Conservation (phyloP, 768 basidiomycete species). For the Termitomyces sp. region DNA sequence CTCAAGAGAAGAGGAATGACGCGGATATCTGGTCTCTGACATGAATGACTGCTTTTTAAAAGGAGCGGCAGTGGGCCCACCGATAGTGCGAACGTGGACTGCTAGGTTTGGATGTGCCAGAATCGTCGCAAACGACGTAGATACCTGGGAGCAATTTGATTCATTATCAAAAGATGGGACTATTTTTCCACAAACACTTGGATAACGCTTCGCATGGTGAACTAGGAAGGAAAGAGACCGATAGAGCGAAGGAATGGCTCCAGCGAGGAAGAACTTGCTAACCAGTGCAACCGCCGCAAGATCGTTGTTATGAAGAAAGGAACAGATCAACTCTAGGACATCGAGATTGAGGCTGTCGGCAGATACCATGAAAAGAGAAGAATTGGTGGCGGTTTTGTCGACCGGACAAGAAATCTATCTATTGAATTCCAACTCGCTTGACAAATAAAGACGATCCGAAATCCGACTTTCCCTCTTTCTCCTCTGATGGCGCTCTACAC, state of each 20-base stretch:
- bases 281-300: slow-evolving; percentile 59
- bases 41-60: neutral
- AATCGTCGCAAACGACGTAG: slow-evolving; percentile 60
- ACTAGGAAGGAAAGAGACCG: slow-evolving; percentile 46
- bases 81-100: slow-evolving; percentile 54
- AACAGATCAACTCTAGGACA: slow-evolving; percentile 66
- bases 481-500: neutral
- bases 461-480: neutral
- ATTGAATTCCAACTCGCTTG: neutral
- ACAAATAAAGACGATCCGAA: neutral
- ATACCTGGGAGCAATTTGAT: slow-evolving; percentile 16
- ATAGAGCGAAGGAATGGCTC: slow-evolving; percentile 60
- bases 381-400: neutral
- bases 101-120: slow-evolving; percentile 45
- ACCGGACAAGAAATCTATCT: no score
- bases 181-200: slow-evolving; percentile 27
- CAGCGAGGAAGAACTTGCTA: slow-evolving; percentile 59
- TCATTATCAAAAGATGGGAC: no score
- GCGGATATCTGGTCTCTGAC: slow-evolving; percentile 40
- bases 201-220: slow-evolving; percentile 54
- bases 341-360: slow-evolving; percentile 68
- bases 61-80: slow-evolving; percentile 24
- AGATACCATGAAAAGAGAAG: slow-evolving; percentile 42
- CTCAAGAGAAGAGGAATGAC: slow-evolving; percentile 36
- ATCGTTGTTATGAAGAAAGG: slow-evolving; percentile 46